A percentile compares a stretch with the other conserved stretches of the same genome.
Conservation (phyloP, 164 flowering plant species). For the Buxus sempervirens region DNA sequence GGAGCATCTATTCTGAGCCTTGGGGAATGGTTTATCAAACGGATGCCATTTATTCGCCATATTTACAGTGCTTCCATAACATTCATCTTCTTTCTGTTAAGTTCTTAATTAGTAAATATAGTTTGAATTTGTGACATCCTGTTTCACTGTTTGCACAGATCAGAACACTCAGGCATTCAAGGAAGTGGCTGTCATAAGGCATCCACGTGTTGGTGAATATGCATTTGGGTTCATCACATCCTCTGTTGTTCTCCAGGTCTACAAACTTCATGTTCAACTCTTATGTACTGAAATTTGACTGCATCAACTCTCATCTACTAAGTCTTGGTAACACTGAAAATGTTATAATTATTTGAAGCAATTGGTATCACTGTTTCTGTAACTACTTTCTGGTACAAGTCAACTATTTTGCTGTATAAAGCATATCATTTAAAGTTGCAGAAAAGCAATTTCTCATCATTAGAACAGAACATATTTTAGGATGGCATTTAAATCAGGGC, state of each 20-base stretch:
- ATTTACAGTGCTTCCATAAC: slow-evolving; percentile 53
- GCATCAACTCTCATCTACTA: not conserved
- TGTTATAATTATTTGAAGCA: no score
- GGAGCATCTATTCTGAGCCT: slow-evolving; percentile 47
- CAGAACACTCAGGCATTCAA: slow-evolving; percentile 64
- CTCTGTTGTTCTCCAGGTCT: slow-evolving; percentile 44
- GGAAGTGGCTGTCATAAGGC: slow-evolving; percentile 67
- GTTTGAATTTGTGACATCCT: not conserved
- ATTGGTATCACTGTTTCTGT: no score
- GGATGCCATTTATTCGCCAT: slow-evolving; percentile 57
- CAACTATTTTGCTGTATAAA: no score
- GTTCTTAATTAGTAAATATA: not conserved
- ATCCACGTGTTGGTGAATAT: slow-evolving; percentile 69
- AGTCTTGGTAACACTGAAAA: no score
- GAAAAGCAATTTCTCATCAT: no score
- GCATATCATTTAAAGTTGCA: no score
- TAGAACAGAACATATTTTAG: no score
- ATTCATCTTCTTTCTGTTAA: slow-evolving; percentile 25
- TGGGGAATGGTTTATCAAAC: slow-evolving; percentile 53
- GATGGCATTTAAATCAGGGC: not conserved
- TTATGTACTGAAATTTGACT: no score
- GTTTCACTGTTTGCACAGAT: slow-evolving; percentile 31
- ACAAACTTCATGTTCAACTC: not conserved
- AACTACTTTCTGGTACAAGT: no score
- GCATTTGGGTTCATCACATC: slow-evolving; percentile 70